phyloP scores from a whole-genome alignment of 768 basidiomycete genomes.

The Russula sp. region DNA sequence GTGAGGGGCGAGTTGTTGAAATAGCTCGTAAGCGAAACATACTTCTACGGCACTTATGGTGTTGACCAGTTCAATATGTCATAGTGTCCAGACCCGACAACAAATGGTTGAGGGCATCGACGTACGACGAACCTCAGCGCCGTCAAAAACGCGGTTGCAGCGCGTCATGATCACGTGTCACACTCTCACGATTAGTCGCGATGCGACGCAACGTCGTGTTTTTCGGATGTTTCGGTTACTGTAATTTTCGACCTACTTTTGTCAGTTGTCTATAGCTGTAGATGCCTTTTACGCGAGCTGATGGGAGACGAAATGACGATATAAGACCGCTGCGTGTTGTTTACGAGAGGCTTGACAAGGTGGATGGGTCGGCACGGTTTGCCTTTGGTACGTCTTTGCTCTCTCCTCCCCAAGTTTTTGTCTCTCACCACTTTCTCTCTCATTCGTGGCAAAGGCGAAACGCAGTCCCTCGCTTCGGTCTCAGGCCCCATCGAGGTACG shows the following conservation, averaged over 20 bases:
- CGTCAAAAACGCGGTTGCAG: neutral
- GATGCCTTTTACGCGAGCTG: constrained; percentile 26
- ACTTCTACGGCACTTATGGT: neutral
- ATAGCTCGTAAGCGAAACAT: neutral
- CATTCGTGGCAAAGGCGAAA: constrained; percentile 29
- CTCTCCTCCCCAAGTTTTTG: too few relatives aligned
- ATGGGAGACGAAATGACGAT: constrained; percentile 32
- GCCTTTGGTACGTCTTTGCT: constrained; percentile 48
- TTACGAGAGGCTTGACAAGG: constrained; percentile 58
- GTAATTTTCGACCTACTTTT: too few relatives aligned
- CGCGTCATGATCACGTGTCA: neutral
- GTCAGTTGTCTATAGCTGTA: too few relatives aligned
- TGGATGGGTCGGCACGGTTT: constrained; percentile 73
- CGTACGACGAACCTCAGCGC: neutral
- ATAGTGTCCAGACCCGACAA: neutral
- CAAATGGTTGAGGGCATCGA: neutral
- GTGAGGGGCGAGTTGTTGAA: neutral
- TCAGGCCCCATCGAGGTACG: constrained; percentile 79
- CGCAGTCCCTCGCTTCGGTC: constrained; percentile 53
- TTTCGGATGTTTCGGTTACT: too few relatives aligned
- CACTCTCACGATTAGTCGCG: neutral
- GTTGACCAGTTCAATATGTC: neutral
- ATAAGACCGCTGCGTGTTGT: constrained; percentile 36
- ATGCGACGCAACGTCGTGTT: neutral
- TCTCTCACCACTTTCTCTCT: constrained; percentile 7